These are phyloP conservation scores for Helotiales sp. DNA, from an alignment of 2,329 filamentous ascomycete species.

Conservation along the genomic window DNA sequence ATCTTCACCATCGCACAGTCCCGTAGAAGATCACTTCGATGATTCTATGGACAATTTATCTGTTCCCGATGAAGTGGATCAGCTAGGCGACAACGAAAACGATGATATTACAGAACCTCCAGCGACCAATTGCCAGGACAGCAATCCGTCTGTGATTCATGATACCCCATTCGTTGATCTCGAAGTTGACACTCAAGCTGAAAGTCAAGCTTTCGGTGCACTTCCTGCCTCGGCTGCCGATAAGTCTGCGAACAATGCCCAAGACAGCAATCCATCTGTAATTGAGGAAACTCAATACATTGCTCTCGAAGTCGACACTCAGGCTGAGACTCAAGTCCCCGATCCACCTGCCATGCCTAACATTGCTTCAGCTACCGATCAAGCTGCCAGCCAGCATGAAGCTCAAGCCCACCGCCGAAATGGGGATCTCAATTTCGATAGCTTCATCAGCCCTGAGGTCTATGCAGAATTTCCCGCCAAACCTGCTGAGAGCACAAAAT, in stretches of 20 bases:
- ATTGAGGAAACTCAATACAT: slow-evolving; percentile 35
- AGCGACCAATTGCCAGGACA: slow-evolving; percentile 18
- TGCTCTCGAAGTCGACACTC: slow-evolving; percentile 33
- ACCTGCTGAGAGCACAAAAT: not conserved
- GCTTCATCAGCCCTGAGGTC: not conserved
- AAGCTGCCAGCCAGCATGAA: not conserved
- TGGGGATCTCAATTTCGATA: not conserved
- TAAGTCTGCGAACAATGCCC: not conserved
- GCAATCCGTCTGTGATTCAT: slow-evolving; percentile 21
- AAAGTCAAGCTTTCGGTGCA: not conserved
- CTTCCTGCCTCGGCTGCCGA: not conserved
- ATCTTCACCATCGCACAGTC: not conserved
- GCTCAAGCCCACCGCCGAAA: not conserved
- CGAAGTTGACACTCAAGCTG: slow-evolving; percentile 33
- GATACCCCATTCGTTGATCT: slow-evolving; percentile 34
- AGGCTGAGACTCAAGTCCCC: slow-evolving; percentile 14
- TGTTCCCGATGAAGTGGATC: not conserved
- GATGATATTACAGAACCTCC: not conserved
- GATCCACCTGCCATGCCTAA: not conserved
- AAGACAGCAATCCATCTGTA: slow-evolving; percentile 22
- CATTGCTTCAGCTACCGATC: not conserved
- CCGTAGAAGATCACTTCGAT: no score
- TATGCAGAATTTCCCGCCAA: not conserved
- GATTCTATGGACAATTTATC: not conserved
- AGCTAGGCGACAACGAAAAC: not conserved